A percentile compares a stretch with the other conserved stretches of the same genome.
These are phyloP conservation scores for Coemansia sp. DNA, from an alignment of 192 early-diverging fungal genomes.

Conservation along the genomic window DNA sequence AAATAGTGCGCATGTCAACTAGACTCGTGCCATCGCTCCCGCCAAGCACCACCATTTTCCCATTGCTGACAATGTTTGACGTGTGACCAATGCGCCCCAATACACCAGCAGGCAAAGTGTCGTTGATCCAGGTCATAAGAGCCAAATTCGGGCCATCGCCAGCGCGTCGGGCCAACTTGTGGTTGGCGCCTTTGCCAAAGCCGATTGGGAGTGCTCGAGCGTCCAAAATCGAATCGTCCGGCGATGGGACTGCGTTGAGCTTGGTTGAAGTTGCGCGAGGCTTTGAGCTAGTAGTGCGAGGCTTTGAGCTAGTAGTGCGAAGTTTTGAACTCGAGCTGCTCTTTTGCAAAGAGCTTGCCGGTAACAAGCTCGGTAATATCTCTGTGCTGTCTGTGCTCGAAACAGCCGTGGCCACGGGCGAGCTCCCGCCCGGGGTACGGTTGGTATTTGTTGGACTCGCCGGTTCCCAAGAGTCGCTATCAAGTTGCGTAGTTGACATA, in stretches of 20 bases:
- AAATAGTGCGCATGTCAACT: constrained; percentile 22
- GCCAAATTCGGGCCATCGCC: background rate
- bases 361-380: background rate
- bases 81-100: constrained; percentile 38
- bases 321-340: background rate
- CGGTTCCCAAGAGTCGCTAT: background rate
- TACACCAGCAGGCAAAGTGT: constrained; percentile 28
- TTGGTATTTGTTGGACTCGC: background rate
- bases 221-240: background rate
- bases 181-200: too few species aligned
- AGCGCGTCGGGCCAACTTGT: background rate
- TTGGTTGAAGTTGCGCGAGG: background rate
- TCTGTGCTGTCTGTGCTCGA: background rate
- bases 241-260: background rate
- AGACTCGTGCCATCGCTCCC: constrained; percentile 23
- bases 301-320: background rate
- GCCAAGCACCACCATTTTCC: constrained; percentile 47
- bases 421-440: background rate
- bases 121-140: constrained; percentile 38
- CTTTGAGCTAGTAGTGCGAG: background rate
- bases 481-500: too few species aligned
- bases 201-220: background rate
- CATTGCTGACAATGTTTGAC: constrained; percentile 17
- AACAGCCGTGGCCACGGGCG: background rate
- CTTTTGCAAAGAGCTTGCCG: background rate